Percentiles rank a stretch among this genome's conserved stretches.
These are phyloP conservation scores for Rhinocladiella similis DNA, from an alignment of 2,329 filamentous ascomycete species.

Conservation along the genomic window DNA sequence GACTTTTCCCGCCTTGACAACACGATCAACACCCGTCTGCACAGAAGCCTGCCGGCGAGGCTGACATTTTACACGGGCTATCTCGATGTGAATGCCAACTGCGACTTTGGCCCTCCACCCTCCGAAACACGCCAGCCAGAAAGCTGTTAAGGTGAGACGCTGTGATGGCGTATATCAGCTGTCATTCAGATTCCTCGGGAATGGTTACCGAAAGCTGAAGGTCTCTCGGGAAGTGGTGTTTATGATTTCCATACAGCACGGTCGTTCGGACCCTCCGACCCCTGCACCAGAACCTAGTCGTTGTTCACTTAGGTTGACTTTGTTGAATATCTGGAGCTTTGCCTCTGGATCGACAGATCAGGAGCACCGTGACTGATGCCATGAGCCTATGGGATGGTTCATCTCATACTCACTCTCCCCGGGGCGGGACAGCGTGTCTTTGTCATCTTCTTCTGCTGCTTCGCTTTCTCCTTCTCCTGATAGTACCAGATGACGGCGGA, in stretches of 20 bases:
- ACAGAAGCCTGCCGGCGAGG: background rate
- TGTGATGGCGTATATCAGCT: slow-evolving; percentile 4
- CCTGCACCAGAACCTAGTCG: background rate
- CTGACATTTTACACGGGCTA: slow-evolving; percentile 2
- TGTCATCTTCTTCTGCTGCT: no score
- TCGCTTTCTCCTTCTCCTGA: no score
- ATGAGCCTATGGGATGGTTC: no score
- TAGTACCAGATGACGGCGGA: no score
- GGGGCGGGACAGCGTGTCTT: no score
- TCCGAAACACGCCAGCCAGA: slow-evolving; percentile 4
- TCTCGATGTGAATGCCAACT: slow-evolving; percentile 8
- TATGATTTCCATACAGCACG: slow-evolving; percentile 5
- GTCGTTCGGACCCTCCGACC: no score
- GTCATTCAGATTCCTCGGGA: slow-evolving; percentile 10
- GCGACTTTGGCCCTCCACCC: slow-evolving; percentile 6
- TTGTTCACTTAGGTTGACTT: no score
- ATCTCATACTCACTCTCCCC: no score
- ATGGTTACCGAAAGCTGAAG: slow-evolving; percentile 4
- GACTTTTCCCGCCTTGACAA: slow-evolving; percentile 2
- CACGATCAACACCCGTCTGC: background rate
- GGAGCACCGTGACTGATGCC: no score
- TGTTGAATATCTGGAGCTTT: no score
- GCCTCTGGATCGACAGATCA: no score
- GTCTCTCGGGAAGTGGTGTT: slow-evolving; percentile 7
- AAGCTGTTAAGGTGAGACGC: slow-evolving; percentile 7